These are phyloP conservation scores for Chaetomiaceae sp. DNA, from an alignment of 2,329 filamentous ascomycete species.

Conservation along the genomic window DNA sequence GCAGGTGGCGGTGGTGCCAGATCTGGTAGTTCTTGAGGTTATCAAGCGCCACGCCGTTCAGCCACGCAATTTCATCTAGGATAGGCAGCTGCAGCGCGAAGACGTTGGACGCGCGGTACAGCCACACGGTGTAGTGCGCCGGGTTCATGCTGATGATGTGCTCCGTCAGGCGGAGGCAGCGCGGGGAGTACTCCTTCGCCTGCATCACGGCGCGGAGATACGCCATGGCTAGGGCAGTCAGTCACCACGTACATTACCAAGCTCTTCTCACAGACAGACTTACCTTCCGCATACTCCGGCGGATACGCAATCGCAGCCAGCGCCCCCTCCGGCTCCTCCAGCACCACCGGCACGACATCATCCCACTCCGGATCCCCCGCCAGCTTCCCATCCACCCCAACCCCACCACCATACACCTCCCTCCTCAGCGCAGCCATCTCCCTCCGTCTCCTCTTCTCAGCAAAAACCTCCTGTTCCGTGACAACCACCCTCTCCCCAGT, in stretches of 20 bases:
- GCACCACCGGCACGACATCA: slow-evolving; percentile 74
- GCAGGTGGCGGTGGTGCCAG: slow-evolving; percentile 70
- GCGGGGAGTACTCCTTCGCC: slow-evolving; percentile 70
- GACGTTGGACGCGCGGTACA: slow-evolving; percentile 81
- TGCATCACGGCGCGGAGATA: slow-evolving; percentile 95
- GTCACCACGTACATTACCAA: not conserved
- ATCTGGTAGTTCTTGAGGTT: slow-evolving; percentile 99
- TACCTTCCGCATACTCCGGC: slow-evolving; percentile 77
- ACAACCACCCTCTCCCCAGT: slow-evolving; percentile 23
- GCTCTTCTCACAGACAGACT: slow-evolving; percentile 14
- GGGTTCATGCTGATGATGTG: slow-evolving; percentile 90
- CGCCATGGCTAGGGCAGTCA: slow-evolving; percentile 58
- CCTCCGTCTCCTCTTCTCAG: slow-evolving; percentile 41
- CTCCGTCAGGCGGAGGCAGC: slow-evolving; percentile 75
- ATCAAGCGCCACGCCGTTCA: slow-evolving; percentile 73
- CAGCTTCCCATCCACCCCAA: slow-evolving; percentile 44
- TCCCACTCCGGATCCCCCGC: slow-evolving; percentile 71
- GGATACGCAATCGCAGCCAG: slow-evolving; percentile 91
- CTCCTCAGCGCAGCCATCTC: slow-evolving; percentile 46
- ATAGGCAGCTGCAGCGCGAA: slow-evolving; percentile 60
- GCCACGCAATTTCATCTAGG: slow-evolving; percentile 71
- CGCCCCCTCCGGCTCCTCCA: slow-evolving; percentile 75
- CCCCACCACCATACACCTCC: slow-evolving; percentile 47
- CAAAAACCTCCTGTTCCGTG: slow-evolving; percentile 35
- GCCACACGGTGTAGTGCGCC: slow-evolving; percentile 97